A percentile compares a stretch with the other conserved stretches of the same genome.
Evolutionary conservation across 2,329 filamentous ascomycete species (phyloP).

Genomic region (Aspergillus quadricinctus): DNA sequence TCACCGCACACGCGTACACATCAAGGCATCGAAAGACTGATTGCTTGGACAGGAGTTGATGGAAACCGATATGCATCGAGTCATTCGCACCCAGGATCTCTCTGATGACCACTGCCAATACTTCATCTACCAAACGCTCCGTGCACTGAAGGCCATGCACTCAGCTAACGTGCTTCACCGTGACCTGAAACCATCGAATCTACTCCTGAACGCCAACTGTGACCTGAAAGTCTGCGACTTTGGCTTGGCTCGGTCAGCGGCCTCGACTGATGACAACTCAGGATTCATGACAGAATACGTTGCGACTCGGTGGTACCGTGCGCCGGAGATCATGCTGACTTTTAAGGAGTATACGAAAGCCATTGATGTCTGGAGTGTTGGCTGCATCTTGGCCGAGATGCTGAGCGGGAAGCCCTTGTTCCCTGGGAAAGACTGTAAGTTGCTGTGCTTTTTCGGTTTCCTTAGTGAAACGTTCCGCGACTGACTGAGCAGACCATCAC

Average conservation of each 20-base stretch:
- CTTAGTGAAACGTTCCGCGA: neutral
- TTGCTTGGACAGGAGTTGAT: slow-evolving; percentile 72
- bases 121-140: slow-evolving; percentile 99
- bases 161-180: slow-evolving; percentile 96
- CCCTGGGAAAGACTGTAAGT: slow-evolving; percentile 95
- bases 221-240: slow-evolving; percentile 99
- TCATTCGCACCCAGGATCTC: slow-evolving; percentile 96
- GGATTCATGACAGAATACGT: slow-evolving; percentile 99
- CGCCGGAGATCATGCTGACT: slow-evolving; percentile 98
- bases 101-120: slow-evolving; percentile 99
- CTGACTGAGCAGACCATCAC: slow-evolving; percentile 69
- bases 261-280: slow-evolving; percentile 98
- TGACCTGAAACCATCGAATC: slow-evolving; percentile 94
- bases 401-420: slow-evolving; percentile 96
- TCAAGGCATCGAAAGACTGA: neutral
- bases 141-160: slow-evolving; percentile 98
- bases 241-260: slow-evolving; percentile 88
- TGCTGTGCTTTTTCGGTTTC: neutral
- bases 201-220: slow-evolving; percentile 96
- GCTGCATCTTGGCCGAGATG: slow-evolving; percentile 98
- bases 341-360: slow-evolving; percentile 99
- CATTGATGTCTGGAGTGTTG: slow-evolving; percentile 98
- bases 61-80: slow-evolving; percentile 99
- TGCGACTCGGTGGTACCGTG: slow-evolving; percentile 97
- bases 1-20: neutral